phyloP scores from a whole-genome alignment of 176 grass and related monocot genomes.

The Rhynchospora pubera region DNA sequence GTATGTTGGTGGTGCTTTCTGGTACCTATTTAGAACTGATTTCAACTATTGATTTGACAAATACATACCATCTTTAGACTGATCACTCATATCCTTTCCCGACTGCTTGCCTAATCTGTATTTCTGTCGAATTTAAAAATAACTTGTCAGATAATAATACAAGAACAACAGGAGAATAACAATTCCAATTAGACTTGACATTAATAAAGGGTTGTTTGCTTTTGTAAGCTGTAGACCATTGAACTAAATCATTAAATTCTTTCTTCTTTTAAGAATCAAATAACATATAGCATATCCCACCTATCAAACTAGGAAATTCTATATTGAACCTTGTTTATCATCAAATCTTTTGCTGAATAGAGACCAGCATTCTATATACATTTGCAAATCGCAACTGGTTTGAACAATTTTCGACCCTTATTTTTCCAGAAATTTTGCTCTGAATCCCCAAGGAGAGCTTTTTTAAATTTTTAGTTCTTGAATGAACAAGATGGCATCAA shows the following conservation, averaged over 20 bases:
- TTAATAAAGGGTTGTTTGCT: background rate
- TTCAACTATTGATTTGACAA: background rate
- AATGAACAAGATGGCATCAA: background rate
- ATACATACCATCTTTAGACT: slow-evolving; percentile 91
- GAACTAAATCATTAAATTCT: background rate
- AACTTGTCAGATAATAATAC: slow-evolving; percentile 2
- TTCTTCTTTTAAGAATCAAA: background rate
- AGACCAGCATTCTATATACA: background rate
- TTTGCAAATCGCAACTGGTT: background rate
- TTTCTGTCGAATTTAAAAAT: slow-evolving; percentile 49
- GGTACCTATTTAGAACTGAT: background rate
- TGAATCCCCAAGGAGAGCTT: background rate
- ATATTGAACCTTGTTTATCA: background rate
- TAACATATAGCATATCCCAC: background rate
- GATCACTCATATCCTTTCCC: slow-evolving; percentile 72
- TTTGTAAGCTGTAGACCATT: background rate
- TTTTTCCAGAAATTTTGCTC: background rate
- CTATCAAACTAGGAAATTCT: background rate
- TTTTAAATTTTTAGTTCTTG: background rate
- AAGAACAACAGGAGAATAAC: background rate
- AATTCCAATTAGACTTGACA: background rate
- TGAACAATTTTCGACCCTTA: background rate
- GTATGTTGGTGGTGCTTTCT: background rate
- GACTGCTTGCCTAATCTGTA: slow-evolving; percentile 97
- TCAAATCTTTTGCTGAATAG: background rate